Evolutionary conservation across 2,329 filamentous ascomycete genomes (phyloP).

Genomic region (Ilyonectria destructans): DNA sequence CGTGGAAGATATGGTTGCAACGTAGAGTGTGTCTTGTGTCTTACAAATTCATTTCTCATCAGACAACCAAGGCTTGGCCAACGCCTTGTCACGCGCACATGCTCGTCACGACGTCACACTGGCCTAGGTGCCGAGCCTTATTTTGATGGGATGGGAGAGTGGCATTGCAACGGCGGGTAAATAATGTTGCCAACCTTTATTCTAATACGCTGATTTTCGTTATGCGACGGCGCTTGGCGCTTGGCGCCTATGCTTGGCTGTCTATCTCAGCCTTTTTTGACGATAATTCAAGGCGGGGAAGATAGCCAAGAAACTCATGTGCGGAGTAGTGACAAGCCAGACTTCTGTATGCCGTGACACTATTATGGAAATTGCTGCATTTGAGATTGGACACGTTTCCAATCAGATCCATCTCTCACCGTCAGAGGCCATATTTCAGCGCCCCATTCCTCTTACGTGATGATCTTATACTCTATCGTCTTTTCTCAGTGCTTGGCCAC

Average conservation of each 20-base stretch:
- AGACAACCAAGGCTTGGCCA: background rate
- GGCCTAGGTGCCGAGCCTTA: background rate
- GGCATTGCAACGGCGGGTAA: background rate
- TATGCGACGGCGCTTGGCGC: background rate
- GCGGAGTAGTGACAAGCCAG: background rate
- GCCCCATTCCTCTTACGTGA: background rate
- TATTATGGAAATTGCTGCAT: background rate
- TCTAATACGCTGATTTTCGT: background rate
- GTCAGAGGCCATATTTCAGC: background rate
- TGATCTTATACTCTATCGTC: background rate
- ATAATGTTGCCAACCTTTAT: background rate
- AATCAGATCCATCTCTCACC: background rate
- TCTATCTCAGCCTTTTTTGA: background rate
- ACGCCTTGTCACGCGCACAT: background rate
- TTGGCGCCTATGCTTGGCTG: constrained; percentile 1
- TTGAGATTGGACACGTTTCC: background rate
- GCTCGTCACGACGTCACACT: background rate
- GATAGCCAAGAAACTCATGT: background rate
- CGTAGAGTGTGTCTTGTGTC: background rate
- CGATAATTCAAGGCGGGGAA: background rate
- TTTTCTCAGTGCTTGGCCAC: background rate
- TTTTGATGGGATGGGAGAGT: too few species aligned
- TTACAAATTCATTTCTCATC: background rate
- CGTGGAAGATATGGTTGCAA: background rate
- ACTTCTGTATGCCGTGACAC: background rate